A percentile compares a stretch with the other conserved stretches of the same genome.
These are phyloP conservation scores for Pontederia crassipes DNA, from an alignment of 176 grass and related monocot genomes.

Conservation along the genomic window DNA sequence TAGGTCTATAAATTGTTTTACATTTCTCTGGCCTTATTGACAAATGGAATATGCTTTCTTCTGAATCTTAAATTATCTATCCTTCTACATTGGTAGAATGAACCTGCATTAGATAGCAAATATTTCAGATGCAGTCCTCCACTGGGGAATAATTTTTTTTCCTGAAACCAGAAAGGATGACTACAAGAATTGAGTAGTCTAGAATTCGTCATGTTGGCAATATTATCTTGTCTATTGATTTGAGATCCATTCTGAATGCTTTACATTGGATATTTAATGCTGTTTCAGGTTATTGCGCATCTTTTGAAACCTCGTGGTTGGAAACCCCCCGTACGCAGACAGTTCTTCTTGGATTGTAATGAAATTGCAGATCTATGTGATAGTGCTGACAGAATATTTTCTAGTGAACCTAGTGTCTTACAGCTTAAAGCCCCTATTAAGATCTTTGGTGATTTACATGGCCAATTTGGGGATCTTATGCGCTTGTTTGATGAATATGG, in stretches of 20 bases:
- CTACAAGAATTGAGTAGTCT: too few species aligned
- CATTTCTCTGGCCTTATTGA: too few species aligned
- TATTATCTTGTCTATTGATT: not conserved
- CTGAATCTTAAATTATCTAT: too few species aligned
- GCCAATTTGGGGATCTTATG: conserved; percentile 99
- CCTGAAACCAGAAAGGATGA: too few species aligned
- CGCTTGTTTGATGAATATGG: conserved; percentile 97
- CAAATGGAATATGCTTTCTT: too few species aligned
- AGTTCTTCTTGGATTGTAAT: conserved; percentile 97
- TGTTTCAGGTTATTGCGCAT: conserved; percentile 68
- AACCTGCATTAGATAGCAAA: too few species aligned
- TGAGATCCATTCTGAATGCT: not conserved
- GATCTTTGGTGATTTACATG: conserved; percentile 98
- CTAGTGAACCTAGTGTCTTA: conserved; percentile 80
- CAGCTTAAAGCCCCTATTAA: conserved; percentile 96
- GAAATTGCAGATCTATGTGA: conserved; percentile 99
- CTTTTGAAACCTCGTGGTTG: conserved; percentile 96
- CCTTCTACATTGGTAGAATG: too few species aligned
- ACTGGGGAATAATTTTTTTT: too few species aligned
- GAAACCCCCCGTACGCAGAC: conserved; percentile 92
- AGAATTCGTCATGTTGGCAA: too few species aligned
- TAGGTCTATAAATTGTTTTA: not conserved
- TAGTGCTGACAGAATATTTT: conserved; percentile 85
- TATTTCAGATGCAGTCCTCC: too few species aligned
- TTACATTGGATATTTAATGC: not conserved